Evolutionary conservation across 192 early-diverging fungal genomes (phyloP), one percentile per base, ranked within the genome.

Genomic region (Diversispora epigaea): DNA sequence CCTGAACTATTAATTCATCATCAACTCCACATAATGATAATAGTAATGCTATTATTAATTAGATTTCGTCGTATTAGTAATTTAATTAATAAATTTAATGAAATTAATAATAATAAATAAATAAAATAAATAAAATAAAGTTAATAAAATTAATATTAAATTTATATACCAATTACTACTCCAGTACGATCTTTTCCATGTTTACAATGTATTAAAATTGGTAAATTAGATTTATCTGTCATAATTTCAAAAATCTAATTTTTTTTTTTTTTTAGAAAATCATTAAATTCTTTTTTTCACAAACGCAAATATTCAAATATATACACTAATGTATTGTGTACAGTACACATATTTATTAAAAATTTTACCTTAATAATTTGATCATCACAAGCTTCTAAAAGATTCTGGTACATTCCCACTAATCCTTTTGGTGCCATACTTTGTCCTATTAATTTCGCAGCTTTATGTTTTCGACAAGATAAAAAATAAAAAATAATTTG

Each of bases 111-210:
- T 4, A 52, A 52, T 52, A 63, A 40, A 65, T 41, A 3, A 43
- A 65, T 5, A 41, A 6, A 65, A 41, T 39, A 9, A 4, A 11
- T 11, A 12, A 64, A 21, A 21, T 49, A 54, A 54, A 58, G 21
- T 47, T 71, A 58, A 68, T 19, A 52, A 52, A 49, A 15, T 44
- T 69, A 12, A 54, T 19, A 41, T 55, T 19, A 22, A 55, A n/a
- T 41, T 55, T 69, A 45, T 41, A 39, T 70, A 70, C 60, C 56
- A 61, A 84, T 81, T 54, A 89, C 76, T 74, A 91, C 82, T 49
- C 88, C 89, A 6, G 89, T 91, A 68, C 89, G 81, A 72, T 91
- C 89, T 73, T 91, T 91, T 62, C 89, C 89, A 54, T 88, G 85
- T 62, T 86, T 83, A 80, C 89, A 91, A 65, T 91, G 89, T n/a